Conservation (phyloP, 352 stramenopile species). For the Phytophthora hibernalis region DNA sequence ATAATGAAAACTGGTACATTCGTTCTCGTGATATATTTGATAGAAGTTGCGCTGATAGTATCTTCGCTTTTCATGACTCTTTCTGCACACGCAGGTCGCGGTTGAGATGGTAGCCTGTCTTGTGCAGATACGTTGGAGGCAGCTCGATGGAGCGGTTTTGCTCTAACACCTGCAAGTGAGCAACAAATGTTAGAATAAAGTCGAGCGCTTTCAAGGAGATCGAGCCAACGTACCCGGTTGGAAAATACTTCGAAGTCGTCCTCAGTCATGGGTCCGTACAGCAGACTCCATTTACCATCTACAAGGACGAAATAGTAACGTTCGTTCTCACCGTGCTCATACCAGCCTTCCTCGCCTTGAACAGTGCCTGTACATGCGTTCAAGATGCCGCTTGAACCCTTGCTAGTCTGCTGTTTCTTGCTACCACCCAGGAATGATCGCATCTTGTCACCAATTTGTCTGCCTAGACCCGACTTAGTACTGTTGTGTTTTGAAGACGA, state of each 20-base stretch:
- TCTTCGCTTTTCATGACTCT: constrained; percentile 26
- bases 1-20: constrained; percentile 12
- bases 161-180: constrained; percentile 58
- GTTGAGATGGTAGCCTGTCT: constrained; percentile 78
- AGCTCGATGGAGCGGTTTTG: constrained; percentile 74
- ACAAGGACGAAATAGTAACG: constrained; percentile 88
- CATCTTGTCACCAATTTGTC: constrained; percentile 86
- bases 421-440: constrained; percentile 74
- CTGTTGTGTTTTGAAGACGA: constrained; percentile 40
- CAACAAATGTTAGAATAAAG: background rate
- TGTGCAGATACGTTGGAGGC: constrained; percentile 84
- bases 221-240: constrained; percentile 55
- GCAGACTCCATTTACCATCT: constrained; percentile 85
- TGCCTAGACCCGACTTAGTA: constrained; percentile 58
- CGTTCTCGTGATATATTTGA: constrained; percentile 28
- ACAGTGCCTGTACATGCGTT: constrained; percentile 81
- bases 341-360: constrained; percentile 89
- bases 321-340: constrained; percentile 88
- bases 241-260: constrained; percentile 85
- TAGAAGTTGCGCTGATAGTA: constrained; percentile 16
- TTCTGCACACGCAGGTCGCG: constrained; percentile 69
- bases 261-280: constrained; percentile 87
- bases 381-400: constrained; percentile 79
- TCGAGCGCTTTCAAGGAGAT: background rate
- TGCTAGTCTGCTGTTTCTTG: constrained; percentile 71